phyloP scores from a whole-genome alignment of 2,329 filamentous ascomycete species.

The Knufia petricola region DNA sequence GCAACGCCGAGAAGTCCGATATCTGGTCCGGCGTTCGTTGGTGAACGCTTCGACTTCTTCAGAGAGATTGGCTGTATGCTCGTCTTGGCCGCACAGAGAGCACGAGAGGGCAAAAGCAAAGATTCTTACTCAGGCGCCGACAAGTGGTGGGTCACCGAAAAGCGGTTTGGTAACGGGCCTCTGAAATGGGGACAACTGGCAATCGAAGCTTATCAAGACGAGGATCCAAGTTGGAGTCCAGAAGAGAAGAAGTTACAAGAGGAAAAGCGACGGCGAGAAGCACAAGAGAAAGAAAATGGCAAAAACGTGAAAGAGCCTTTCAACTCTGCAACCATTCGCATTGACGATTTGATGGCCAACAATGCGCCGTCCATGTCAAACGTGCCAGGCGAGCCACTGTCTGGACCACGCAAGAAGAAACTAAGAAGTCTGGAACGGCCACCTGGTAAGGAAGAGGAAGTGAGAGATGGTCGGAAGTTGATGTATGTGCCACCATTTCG shows the following conservation, averaged over 20 bases:
- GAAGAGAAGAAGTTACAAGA: slow-evolving; percentile 26
- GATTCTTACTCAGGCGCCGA: slow-evolving; percentile 13
- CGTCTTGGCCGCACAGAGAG: slow-evolving; percentile 50
- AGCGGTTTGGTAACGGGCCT: slow-evolving; percentile 47
- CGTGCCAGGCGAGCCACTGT: neutral
- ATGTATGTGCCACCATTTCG: slow-evolving; percentile 19
- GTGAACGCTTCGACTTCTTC: slow-evolving; percentile 44
- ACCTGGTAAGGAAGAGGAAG: slow-evolving; percentile 6
- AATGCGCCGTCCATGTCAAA: slow-evolving; percentile 3
- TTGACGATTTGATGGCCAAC: slow-evolving; percentile 18
- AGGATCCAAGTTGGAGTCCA: slow-evolving; percentile 25
- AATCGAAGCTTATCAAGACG: slow-evolving; percentile 19
- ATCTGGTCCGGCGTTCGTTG: slow-evolving; percentile 16
- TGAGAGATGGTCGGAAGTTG: slow-evolving; percentile 17
- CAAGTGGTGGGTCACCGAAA: slow-evolving; percentile 49
- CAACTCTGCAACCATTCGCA: slow-evolving; percentile 12
- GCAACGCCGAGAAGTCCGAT: neutral
- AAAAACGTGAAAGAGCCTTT: slow-evolving; percentile 12
- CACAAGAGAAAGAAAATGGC: slow-evolving; percentile 12
- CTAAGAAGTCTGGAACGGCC: slow-evolving; percentile 8
- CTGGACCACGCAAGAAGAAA: slow-evolving; percentile 27
- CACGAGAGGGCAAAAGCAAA: slow-evolving; percentile 42
- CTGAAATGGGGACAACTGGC: slow-evolving; percentile 27
- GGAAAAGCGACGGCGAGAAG: slow-evolving; percentile 16
- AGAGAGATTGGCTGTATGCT: slow-evolving; percentile 50